These are phyloP conservation scores for Athelia psychrophila DNA, from an alignment of 1,284 basidiomycete species.

Conservation along the genomic window DNA sequence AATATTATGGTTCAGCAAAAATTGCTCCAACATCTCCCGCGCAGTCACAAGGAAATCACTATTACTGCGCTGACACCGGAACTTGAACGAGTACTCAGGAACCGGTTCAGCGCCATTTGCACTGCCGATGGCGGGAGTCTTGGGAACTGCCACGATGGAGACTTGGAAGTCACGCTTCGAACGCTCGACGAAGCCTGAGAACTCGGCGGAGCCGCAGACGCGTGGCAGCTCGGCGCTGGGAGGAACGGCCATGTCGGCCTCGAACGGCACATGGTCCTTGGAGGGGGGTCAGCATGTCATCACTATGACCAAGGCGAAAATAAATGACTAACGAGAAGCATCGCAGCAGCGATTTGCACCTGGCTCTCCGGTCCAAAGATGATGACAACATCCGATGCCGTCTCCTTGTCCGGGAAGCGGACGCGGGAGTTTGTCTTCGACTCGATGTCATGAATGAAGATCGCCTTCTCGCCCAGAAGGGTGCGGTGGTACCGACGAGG, in stretches of 20 bases:
- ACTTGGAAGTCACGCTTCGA: constrained; percentile 95
- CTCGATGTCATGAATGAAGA: constrained; percentile 97
- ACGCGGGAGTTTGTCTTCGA: constrained; percentile 93
- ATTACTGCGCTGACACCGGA: constrained; percentile 92
- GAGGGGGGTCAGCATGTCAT: constrained; percentile 11
- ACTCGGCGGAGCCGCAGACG: constrained; percentile 77
- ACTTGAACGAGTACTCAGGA: constrained; percentile 90
- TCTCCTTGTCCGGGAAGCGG: constrained; percentile 95
- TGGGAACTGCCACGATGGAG: constrained; percentile 77
- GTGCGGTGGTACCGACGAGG: constrained; percentile 95
- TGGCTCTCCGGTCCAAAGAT: constrained; percentile 98
- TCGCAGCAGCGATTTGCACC: constrained; percentile 93
- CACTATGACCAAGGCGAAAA: constrained; percentile 4
- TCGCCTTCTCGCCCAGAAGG: constrained; percentile 92
- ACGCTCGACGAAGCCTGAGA: constrained; percentile 79
- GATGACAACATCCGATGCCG: constrained; percentile 85
- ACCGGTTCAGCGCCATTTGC: constrained; percentile 44
- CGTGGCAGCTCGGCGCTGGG: constrained; percentile 77
- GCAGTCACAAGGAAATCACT: constrained; percentile 90
- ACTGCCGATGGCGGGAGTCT: constrained; percentile 31
- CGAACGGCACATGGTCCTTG: constrained; percentile 95
- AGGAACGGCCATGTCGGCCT: constrained; percentile 92
- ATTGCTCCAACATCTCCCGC: constrained; percentile 92
- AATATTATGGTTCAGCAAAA: constrained; percentile 81
- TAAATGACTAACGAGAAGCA: constrained; percentile 74